Evolutionary conservation across 495 filamentous ascomycete genomes (phyloP).

Genomic region (Penicillium maclennaniae): DNA sequence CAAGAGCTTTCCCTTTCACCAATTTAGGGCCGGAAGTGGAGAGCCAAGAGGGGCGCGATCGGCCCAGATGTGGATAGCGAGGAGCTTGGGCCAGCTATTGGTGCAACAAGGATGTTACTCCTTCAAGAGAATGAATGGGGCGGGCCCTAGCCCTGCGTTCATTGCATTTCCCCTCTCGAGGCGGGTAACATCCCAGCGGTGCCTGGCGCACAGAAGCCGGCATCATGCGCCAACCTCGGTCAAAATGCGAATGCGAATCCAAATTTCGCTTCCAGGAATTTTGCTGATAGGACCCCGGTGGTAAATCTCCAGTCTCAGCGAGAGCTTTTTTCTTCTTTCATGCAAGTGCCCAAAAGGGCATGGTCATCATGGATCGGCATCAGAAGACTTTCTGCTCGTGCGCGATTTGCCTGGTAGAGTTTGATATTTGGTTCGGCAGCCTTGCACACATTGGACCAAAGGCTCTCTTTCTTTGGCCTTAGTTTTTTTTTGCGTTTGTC

Average conservation of each 20-base stretch:
- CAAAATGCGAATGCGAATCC: slow-evolving; percentile 29
- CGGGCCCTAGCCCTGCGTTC: neutral
- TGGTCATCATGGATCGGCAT: slow-evolving; percentile 32
- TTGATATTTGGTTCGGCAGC: slow-evolving; percentile 15
- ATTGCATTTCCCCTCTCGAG: slow-evolving; percentile 1
- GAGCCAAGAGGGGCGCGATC: slow-evolving; percentile 27
- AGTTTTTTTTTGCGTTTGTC: slow-evolving; percentile 5
- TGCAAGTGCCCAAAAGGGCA: slow-evolving; percentile 29
- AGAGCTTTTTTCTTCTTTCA: slow-evolving; percentile 19
- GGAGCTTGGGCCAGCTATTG: slow-evolving; percentile 38
- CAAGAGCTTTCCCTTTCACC: slow-evolving; percentile 12
- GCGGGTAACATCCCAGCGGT: slow-evolving; percentile 21
- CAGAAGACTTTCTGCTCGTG: slow-evolving; percentile 20
- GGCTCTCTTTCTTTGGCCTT: slow-evolving; percentile 5
- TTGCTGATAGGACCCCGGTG: slow-evolving; percentile 34
- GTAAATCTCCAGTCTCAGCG: slow-evolving; percentile 23
- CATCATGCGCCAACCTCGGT: slow-evolving; percentile 30
- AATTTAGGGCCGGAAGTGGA: slow-evolving; percentile 21
- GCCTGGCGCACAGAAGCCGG: slow-evolving; percentile 27
- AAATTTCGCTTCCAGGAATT: slow-evolving; percentile 29
- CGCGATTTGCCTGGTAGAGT: slow-evolving; percentile 10
- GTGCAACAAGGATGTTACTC: slow-evolving; percentile 16
- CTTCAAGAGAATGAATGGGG: slow-evolving; percentile 11
- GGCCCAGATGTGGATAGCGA: slow-evolving; percentile 23
- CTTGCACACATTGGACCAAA: slow-evolving; percentile 1